Base-by-base conservation (phyloP, 202 grass and related monocot species). In the Eragrostis tef region DNA sequence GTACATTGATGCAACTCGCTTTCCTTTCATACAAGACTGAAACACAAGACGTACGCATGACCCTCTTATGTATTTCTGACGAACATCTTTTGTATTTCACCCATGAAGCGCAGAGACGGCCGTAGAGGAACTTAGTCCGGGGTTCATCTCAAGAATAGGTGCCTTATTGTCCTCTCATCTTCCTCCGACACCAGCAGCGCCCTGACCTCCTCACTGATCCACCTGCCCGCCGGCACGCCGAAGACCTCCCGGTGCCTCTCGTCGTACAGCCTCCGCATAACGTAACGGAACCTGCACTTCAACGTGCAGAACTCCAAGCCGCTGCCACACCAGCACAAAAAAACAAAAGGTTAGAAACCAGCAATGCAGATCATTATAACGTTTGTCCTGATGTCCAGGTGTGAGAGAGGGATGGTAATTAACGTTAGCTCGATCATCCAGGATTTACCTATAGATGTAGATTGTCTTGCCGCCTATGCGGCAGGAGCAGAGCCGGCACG, bases 271-370 rank as follows among this genome's bases (percentile, higher is more conserved):
- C 19, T 49, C 21, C 53, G 12, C 5, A 39, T 4, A 36, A 26
- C 17, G 61, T 29, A 83, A 12, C 53, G 11, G 2, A 20, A 27
- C 70, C 81, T 65, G 81, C 81, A 74, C 70, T 66, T 47, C 22
- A 11, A 15, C 15, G 4, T 66, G 70, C 81, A 83, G 70, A 74
- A 75, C 20, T n/a, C 60, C 81, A 16, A 65, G 14, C 36, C 17
- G 25, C 60, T 83, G 60, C 34, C 13, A 53, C 3, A 53, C 3
- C 29, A 47, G 29, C 3, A 1, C 29, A 31, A 31, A 31, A 31
- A 31, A 31, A 31, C n/a, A 31, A 31, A 31, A 31, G 3, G 29
- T 31, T 31, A 31, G 29, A 31, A 25, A 80, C 19, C 11, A 43
- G 46, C 69, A 46, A 71, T 71, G 46, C 21, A 17, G 2, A 39